Evolutionary conservation across 345 rosid species (phyloP), one percentile per base, ranked within the genome.

Genomic region (Limnanthes douglasii): DNA sequence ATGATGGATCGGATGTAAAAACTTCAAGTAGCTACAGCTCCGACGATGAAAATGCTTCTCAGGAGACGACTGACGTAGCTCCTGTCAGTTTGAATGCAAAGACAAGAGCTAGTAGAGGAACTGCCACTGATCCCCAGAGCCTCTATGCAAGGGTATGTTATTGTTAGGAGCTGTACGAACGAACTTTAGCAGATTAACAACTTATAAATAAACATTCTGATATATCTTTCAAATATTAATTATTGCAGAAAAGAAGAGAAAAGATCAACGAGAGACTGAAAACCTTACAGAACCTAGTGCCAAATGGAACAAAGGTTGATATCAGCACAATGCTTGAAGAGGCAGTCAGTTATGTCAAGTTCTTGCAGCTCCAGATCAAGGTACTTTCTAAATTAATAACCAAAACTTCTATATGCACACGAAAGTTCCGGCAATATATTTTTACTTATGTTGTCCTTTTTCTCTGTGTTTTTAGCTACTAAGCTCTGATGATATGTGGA

Each of bases 51-150:
- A 61, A 67, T 38, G 65, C 57, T 32, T 74, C 84, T 16, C 68
- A 52, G 32, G 30, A 26, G 11, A 26, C 30, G 30, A 26, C 8
- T 8, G n/a, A 9, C 8, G 8, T 9, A 2, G 8, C 6, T 9
- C n/a, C 30, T 26, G 73, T 66, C 37, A 66, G 64, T 54, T 51
- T 51, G 34, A 74, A 57, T 40, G 92, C 68, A 37, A 82, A 73
- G 54, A 41, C 68, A 16, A 73, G 95, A 60, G 81, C 93, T 34
- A 36, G 64, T 20, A 62, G 78, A 45, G 97, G 95, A 13, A 60
- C 88, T n/a, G 93, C 97, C 15, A 75, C 88, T 3, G 97, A 86
- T 59, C 95, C 97, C 41, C 97, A 83, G 49, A 88, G 97, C 64
- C 77, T 83, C 34, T 88, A 88, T 34, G 95, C 95, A 38, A 61